phyloP scores from a whole-genome alignment of 1,284 basidiomycete genomes.

The Coriolopsis trogii region DNA sequence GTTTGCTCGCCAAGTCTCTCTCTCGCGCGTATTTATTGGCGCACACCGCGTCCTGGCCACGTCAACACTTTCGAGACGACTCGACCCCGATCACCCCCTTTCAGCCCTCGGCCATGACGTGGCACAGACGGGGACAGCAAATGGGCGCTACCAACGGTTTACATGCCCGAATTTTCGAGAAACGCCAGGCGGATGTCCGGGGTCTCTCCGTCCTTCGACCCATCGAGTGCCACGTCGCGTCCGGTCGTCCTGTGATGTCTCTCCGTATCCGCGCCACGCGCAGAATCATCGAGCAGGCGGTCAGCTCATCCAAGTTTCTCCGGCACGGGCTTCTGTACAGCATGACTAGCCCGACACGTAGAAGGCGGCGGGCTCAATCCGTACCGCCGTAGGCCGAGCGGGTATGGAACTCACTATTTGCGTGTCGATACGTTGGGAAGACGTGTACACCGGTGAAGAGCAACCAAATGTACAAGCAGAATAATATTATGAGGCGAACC shows the following conservation, averaged over 20 bases:
- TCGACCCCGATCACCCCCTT: slow-evolving; percentile 17
- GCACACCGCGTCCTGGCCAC: too few relatives aligned
- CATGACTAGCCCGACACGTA: background rate
- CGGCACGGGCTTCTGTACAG: slow-evolving; percentile 1
- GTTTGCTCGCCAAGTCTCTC: too few relatives aligned
- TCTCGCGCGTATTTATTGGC: too few relatives aligned
- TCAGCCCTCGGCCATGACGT: slow-evolving; percentile 12
- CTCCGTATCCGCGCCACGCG: slow-evolving; percentile 15
- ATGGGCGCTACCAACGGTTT: too few relatives aligned
- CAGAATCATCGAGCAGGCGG: slow-evolving; percentile 8
- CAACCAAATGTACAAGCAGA: slow-evolving; percentile 4
- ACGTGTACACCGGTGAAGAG: background rate
- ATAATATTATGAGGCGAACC: slow-evolving; percentile 3
- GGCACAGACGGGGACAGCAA: background rate
- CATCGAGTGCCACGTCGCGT: slow-evolving; percentile 20
- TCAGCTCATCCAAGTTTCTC: slow-evolving; percentile 7
- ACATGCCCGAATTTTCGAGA: slow-evolving; percentile 26
- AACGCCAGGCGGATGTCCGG: slow-evolving; percentile 7
- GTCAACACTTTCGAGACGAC: slow-evolving; percentile 20
- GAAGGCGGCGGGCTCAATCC: too few relatives aligned
- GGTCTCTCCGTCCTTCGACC: slow-evolving; percentile 8
- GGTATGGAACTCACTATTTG: too few relatives aligned
- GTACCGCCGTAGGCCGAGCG: too few relatives aligned
- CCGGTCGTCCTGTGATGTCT: slow-evolving; percentile 13
- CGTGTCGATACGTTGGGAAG: background rate